Evolutionary conservation across 345 rosid genomes (phyloP).

Genomic region (Aquilaria sinensis): DNA sequence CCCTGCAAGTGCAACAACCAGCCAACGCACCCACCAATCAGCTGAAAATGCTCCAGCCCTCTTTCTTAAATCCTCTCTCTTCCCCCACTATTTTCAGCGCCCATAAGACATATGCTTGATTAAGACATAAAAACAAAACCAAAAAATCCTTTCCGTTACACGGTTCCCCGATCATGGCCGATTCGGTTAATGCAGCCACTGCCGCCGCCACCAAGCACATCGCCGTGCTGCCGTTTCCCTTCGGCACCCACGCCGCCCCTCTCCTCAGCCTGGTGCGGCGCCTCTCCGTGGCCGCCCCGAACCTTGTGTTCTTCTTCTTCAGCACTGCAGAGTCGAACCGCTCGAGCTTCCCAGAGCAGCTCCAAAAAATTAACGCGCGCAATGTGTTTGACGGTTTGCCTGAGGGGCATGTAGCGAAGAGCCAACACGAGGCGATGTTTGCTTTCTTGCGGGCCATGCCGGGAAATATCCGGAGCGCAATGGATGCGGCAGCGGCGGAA

Average conservation of each 20-base stretch:
- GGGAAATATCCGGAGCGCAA: constrained; percentile 24
- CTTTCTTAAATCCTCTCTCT: no score
- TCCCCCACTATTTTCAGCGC: no score
- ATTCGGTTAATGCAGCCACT: no score
- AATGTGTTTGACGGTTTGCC: constrained; percentile 37
- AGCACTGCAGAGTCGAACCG: constrained; percentile 30
- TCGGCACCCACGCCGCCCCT: constrained; percentile 29
- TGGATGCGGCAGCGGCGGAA: constrained; percentile 21
- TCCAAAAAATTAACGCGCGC: constrained; percentile 16
- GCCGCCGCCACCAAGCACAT: constrained; percentile 14
- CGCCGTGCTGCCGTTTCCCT: constrained; percentile 36
- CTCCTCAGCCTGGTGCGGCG: constrained; percentile 23
- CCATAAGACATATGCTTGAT: no score
- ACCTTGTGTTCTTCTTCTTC: constrained; percentile 29
- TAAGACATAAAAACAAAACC: background rate
- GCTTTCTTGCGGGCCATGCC: constrained; percentile 30
- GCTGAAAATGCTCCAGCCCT: no score
- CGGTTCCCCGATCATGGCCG: no score
- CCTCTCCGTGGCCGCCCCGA: constrained; percentile 16
- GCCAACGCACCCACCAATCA: no score
- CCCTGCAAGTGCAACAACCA: no score
- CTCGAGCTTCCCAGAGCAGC: constrained; percentile 2
- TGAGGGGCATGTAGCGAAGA: constrained; percentile 11
- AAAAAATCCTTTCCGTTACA: background rate
- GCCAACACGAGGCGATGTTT: constrained; percentile 28